These are phyloP conservation scores for Fusarium newnesense DNA, from an alignment of 2,329 filamentous ascomycete species.

Conservation along the genomic window DNA sequence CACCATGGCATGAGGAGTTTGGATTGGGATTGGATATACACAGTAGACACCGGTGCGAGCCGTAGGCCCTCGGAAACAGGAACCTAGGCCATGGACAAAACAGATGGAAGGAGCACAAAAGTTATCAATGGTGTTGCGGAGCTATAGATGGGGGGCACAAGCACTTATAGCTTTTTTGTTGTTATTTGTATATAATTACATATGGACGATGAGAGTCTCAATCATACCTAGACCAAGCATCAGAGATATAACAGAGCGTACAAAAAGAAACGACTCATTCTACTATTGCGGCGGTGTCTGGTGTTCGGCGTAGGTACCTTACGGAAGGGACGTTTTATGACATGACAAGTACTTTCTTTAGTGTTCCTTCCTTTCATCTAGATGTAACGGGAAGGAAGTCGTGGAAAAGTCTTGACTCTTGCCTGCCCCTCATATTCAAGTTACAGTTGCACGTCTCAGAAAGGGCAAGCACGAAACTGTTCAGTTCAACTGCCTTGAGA, in stretches of 20 bases:
- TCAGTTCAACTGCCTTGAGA: conserved; percentile 12
- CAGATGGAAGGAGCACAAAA: conserved; percentile 23
- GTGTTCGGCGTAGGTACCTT: background rate
- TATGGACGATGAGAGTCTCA: background rate
- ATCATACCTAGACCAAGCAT: background rate
- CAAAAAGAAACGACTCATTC: background rate
- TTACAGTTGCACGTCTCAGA: background rate
- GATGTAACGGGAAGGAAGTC: background rate
- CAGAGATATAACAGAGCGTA: conserved; percentile 5
- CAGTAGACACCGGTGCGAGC: conserved; percentile 18
- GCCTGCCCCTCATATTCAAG: background rate
- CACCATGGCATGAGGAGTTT: conserved; percentile 27
- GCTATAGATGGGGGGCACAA: conserved; percentile 9
- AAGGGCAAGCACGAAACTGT: background rate
- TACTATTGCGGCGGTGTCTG: background rate
- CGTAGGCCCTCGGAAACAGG: background rate
- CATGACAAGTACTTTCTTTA: background rate
- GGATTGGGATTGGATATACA: conserved; percentile 31
- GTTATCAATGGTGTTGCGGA: conserved; percentile 23
- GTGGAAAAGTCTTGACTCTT: background rate
- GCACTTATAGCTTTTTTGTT: conserved; percentile 4
- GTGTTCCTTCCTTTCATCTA: background rate
- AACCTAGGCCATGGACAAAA: conserved; percentile 1
- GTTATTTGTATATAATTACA: conserved; percentile 4
- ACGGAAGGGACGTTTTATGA: background rate